A percentile compares a stretch with the other conserved stretches of the same genome.
These are phyloP conservation scores for Ehretia macrophylla DNA, from an alignment of 257 asterid genomes.

Conservation along the genomic window DNA sequence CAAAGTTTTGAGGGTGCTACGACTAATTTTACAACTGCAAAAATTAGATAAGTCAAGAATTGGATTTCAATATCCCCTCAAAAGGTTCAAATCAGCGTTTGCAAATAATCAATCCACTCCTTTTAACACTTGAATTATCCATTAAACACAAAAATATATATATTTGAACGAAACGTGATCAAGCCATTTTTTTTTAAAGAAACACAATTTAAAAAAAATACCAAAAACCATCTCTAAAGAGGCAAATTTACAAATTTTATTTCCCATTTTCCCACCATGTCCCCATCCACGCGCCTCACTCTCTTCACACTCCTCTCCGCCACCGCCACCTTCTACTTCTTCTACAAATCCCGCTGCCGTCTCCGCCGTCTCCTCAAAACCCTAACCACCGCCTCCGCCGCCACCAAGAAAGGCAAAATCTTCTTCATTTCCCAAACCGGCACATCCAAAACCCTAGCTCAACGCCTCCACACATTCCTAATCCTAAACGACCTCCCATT, in stretches of 20 bases:
- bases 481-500: slow-evolving; percentile 42
- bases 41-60: too few relatives aligned
- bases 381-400: slow-evolving; percentile 7
- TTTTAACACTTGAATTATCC: too few relatives aligned
- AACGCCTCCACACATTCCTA: slow-evolving; percentile 57
- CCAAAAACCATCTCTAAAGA: too few relatives aligned
- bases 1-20: too few relatives aligned
- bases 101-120: too few relatives aligned
- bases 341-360: slow-evolving; percentile 81
- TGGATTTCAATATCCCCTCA: too few relatives aligned
- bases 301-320: slow-evolving; percentile 75
- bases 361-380: slow-evolving; percentile 39
- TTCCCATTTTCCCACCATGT: slow-evolving; percentile 44
- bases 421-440: slow-evolving; percentile 73
- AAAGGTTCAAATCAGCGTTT: too few relatives aligned
- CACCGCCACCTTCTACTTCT: slow-evolving; percentile 62
- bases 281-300: slow-evolving; percentile 53
- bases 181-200: too few relatives aligned
- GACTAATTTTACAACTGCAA: too few relatives aligned
- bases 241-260: neutral
- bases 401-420: slow-evolving; percentile 48
- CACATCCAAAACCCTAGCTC: slow-evolving; percentile 87
- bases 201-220: too few relatives aligned
- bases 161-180: too few relatives aligned
- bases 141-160: too few relatives aligned